Base-by-base conservation (phyloP, 31 red algal species). In the Asparagopsis taxiformis region DNA sequence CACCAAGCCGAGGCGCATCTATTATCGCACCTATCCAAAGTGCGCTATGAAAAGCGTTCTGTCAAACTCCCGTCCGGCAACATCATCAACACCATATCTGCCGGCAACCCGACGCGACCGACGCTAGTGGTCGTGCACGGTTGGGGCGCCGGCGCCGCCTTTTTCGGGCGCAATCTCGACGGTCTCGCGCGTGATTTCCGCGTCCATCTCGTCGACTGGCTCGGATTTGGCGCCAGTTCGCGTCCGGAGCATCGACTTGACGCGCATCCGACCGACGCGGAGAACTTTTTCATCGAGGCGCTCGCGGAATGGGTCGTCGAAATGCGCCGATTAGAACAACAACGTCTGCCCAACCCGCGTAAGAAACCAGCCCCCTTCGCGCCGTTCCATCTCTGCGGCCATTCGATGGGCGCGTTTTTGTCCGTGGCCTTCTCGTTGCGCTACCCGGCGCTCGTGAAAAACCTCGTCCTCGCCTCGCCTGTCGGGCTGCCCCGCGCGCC, bases 361-460 rank as follows among this genome's bases (percentile, higher is more conserved):
- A 9, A 6, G 41, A 46, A 46, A 46, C 46, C 41, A 55, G 17
- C 35, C 1, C 84, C 70, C 53, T 46, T 24, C 22, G 55, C 34
- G 13, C 65, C 51, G n/a, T 90, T 98, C 39, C 84, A 84, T 59
- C 33, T 98, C 4, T 76, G 79, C 8, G 94, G 83, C 29, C 94
- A 98, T 80, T 91, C 85, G 3, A 79, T 98, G 51, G 94, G 94
- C 62, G 94, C 89, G 25, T 98, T 81, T 49, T 70, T 98, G 9
- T 62, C 85, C 5, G 61, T 66, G 10, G 65, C 77, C 2, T 98
- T 85, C 64, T 82, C 94, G 0, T 28, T 89, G 0, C 62, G 73
- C 49, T 55, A 59, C 52, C 84, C 90, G 28, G 34, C 66, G 3
- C 35, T 70, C 20, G 70, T 98, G 17, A 20, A 19, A 43, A 72